phyloP scores from a whole-genome alignment of 1,284 basidiomycete species.

The Apiotrichum siamense region DNA sequence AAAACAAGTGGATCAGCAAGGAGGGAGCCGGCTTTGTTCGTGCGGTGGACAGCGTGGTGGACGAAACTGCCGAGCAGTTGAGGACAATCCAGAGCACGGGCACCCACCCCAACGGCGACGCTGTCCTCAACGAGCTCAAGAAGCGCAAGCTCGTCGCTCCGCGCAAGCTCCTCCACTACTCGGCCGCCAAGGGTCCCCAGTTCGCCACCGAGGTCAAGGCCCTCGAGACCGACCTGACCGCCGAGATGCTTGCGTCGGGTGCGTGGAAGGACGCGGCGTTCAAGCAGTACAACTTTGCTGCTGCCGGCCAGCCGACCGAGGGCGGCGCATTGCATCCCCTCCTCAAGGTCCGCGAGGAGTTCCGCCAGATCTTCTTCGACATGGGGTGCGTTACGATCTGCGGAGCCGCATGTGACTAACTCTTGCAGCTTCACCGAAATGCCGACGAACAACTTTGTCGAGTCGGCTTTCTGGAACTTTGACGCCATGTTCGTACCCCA shows the following conservation, averaged over 20 bases:
- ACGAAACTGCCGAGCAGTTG: constrained; percentile 69
- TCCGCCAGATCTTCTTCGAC: constrained; percentile 96
- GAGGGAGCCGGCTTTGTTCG: constrained; percentile 82
- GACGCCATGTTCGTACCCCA: constrained; percentile 98
- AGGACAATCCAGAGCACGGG: constrained; percentile 63
- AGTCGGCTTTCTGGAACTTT: constrained; percentile 99
- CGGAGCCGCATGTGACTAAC: neutral
- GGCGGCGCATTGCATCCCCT: constrained; percentile 93
- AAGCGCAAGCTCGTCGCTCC: constrained; percentile 75
- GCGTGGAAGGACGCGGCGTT: constrained; percentile 85
- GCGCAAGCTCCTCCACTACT: constrained; percentile 92
- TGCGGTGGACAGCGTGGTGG: constrained; percentile 59
- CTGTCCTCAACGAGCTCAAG: constrained; percentile 72
- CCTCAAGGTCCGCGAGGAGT: constrained; percentile 96
- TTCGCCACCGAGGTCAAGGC: constrained; percentile 93
- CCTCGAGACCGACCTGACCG: constrained; percentile 95
- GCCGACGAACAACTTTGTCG: constrained; percentile 96
- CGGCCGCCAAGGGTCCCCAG: constrained; percentile 72
- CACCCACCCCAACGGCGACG: constrained; percentile 60
- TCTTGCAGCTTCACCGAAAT: constrained; percentile 96
- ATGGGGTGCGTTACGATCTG: constrained; percentile 70
- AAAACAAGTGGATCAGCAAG: constrained; percentile 94
- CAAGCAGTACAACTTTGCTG: constrained; percentile 99
- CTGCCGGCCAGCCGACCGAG: constrained; percentile 79
- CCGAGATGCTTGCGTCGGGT: constrained; percentile 83